Conservation (phyloP, 345 rosid species). For the Dimocarpus longan region DNA sequence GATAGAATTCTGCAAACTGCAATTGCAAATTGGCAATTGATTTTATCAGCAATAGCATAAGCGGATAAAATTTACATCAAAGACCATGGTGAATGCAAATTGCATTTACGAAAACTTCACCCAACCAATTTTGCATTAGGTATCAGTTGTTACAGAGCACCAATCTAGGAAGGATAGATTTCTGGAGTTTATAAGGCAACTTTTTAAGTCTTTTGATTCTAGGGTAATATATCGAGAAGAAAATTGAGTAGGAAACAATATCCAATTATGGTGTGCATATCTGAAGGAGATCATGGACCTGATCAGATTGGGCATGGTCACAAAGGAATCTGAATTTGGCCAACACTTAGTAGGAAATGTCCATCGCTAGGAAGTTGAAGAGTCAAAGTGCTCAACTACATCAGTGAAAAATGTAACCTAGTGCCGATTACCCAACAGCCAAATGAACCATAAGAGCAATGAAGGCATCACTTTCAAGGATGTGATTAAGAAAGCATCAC, state of each 20-base stretch:
- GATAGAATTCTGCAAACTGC: constrained; percentile 3
- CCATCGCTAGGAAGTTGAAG: too few species aligned
- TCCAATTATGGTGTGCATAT: neutral
- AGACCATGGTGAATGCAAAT: neutral
- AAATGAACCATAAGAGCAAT: too few species aligned
- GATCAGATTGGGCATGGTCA: too few species aligned
- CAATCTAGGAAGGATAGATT: neutral
- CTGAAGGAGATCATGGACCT: too few species aligned
- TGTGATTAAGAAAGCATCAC: too few species aligned
- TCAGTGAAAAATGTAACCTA: too few species aligned
- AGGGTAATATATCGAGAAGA: neutral
- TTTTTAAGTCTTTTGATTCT: neutral
- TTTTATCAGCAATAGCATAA: too few species aligned
- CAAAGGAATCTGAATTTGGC: too few species aligned
- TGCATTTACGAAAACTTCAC: neutral
- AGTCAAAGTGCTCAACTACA: too few species aligned
- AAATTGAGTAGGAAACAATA: neutral
- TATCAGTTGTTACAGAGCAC: neutral
- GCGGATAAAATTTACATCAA: neutral
- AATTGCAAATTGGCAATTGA: neutral
- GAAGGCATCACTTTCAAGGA: too few species aligned
- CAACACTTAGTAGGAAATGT: too few species aligned
- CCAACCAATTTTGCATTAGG: neutral
- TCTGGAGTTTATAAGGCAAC: neutral
- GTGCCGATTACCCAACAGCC: too few species aligned